A percentile compares a stretch with the other conserved stretches of the same genome.
These are phyloP conservation scores for Silybum marianum DNA, from an alignment of 129 eudicot genomes.

Conservation along the genomic window DNA sequence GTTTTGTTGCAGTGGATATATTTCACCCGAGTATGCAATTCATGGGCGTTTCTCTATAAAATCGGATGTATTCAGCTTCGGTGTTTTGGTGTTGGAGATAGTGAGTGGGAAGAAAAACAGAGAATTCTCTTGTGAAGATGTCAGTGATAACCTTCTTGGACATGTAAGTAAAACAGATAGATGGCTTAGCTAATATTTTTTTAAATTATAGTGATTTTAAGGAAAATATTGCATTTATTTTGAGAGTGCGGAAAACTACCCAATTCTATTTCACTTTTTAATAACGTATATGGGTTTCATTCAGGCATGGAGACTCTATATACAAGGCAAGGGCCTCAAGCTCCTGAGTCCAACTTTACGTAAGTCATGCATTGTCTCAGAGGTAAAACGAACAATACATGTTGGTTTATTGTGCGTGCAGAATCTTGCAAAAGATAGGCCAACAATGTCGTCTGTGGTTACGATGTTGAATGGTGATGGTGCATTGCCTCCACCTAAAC, in stretches of 20 bases:
- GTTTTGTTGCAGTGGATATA: conserved; percentile 12
- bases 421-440: conserved; percentile 71
- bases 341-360: conserved; percentile 38
- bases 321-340: conserved; percentile 50
- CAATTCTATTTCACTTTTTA: background rate
- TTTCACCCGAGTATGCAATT: conserved; percentile 23
- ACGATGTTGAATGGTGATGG: conserved; percentile 56
- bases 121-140: conserved; percentile 27
- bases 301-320: conserved; percentile 61
- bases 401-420: conserved; percentile 68
- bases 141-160: conserved; percentile 28
- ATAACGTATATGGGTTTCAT: background rate
- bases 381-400: conserved; percentile 64
- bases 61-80: conserved; percentile 28
- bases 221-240: too few relatives aligned
- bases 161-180: conserved; percentile 20
- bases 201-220: too few relatives aligned
- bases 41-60: conserved; percentile 18
- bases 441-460: conserved; percentile 54
- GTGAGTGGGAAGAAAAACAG: conserved; percentile 43
- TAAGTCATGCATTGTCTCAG: conserved; percentile 31
- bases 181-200: background rate
- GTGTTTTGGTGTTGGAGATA: conserved; percentile 32
- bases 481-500: conserved; percentile 51
- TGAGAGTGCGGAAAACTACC: background rate